Base-by-base conservation (phyloP, 2,329 filamentous ascomycete species). In the Colletotrichum graminicola region DNA sequence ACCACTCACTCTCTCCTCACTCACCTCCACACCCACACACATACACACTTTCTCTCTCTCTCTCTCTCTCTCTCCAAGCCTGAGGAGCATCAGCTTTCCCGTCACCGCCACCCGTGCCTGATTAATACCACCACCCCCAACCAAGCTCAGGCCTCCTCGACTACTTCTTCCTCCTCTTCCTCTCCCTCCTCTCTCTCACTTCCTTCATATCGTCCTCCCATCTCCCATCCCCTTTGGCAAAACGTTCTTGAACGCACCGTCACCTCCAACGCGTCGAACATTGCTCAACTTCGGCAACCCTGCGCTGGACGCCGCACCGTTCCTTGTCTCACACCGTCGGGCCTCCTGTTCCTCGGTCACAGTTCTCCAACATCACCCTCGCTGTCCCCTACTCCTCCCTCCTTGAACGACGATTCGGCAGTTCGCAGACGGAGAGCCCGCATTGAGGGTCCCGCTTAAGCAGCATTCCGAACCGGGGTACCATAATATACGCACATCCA, bases 301-400 rank as follows among this genome's bases (percentile, higher is more conserved):
- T 72, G 70, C 66, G 70, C 70, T 72, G 70, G 70, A 71, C 70
- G 70, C 70, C 66, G 66, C 70, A 70, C 62, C 69, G 66, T 70
- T 72, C 66, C 45, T 34, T 71, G 70, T 72, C 70, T 72, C 66
- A 59, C 65, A 66, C 59, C 47, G 47, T 56, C 70, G 39, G 45
- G 70, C 66, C 55, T 66, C 66, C 66, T 71, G 57, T 65, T 61
- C 51, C 66, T 70, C 66, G 61, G 61, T 29, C 39, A 49, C 41
- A 14, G 34, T 61, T 59, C 59, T 54, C 52, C 65, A 71, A 59
- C 57, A 34, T 57, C 59, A 65, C 43, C 51, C 45, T 62, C 52
- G 36, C n/a, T 54, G 43, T 59, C 26, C 43, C 55, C 12, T 45
- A 41, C 52, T 23, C 64, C 39, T 63, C 57, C 56, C 63, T 63